Evolutionary conservation across 139 green algal species (phyloP).

Genomic region (Chlamydomonas applanata): DNA sequence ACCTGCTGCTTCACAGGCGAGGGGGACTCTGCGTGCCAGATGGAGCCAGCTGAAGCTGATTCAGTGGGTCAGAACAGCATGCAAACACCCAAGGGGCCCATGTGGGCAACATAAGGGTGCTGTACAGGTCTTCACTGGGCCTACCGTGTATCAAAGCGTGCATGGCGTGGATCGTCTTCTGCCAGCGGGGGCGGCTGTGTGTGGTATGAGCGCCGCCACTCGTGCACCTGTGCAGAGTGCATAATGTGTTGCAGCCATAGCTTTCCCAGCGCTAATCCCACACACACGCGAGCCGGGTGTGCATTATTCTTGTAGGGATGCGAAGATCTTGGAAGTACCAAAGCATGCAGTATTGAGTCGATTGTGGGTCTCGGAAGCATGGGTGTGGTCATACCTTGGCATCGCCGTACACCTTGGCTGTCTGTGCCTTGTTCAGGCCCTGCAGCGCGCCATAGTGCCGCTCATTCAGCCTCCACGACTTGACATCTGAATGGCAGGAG

Average conservation of each 20-base stretch:
- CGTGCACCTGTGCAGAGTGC: constrained; percentile 26
- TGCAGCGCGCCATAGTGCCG: constrained; percentile 44
- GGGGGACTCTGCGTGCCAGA: no score
- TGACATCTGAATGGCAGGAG: constrained; percentile 15
- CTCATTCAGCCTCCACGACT: constrained; percentile 43
- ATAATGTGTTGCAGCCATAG: background rate
- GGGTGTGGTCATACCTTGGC: constrained; percentile 26
- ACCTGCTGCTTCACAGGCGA: background rate
- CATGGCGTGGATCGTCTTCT: constrained; percentile 16
- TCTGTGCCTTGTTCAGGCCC: constrained; percentile 41
- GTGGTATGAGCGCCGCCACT: constrained; percentile 36
- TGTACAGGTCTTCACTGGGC: background rate
- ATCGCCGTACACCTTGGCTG: constrained; percentile 18
- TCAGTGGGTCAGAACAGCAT: no score
- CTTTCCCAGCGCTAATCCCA: background rate
- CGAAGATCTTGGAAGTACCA: background rate
- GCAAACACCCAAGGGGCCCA: no score
- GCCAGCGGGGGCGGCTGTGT: constrained; percentile 14
- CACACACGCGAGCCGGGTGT: no score
- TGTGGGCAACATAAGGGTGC: no score
- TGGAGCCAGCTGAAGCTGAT: no score
- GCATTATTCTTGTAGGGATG: background rate
- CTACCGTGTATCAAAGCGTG: constrained; percentile 17
- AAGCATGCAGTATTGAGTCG: background rate
- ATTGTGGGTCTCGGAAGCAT: no score